Evolutionary conservation across 352 stramenopile genomes (phyloP).

Genomic region (Pythium guiyangense): DNA sequence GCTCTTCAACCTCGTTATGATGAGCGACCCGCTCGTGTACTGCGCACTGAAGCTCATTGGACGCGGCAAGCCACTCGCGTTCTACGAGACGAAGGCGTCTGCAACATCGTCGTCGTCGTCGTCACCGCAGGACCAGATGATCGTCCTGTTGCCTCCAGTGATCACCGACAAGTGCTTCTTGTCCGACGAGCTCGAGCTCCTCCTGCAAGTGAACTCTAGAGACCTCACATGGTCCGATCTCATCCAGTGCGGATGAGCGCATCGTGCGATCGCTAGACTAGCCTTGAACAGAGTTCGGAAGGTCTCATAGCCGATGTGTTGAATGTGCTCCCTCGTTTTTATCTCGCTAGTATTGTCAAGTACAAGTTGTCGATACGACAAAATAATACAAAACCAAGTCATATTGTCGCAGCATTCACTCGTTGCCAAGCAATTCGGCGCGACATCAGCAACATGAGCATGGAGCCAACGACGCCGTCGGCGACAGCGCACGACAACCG

Average conservation of each 20-base stretch:
- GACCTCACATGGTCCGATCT: conserved; percentile 3
- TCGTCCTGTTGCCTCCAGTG: background rate
- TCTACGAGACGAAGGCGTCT: background rate
- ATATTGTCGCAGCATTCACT: too few species aligned
- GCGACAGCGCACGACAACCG: too few species aligned
- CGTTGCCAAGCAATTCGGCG: too few species aligned
- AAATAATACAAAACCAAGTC: too few species aligned
- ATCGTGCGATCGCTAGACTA: too few species aligned
- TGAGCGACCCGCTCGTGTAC: conserved; percentile 39
- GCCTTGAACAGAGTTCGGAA: too few species aligned
- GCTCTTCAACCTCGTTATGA: conserved; percentile 33
- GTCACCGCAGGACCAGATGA: background rate
- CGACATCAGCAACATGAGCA: too few species aligned
- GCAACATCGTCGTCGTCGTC: background rate
- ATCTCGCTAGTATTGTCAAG: too few species aligned
- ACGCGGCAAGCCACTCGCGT: conserved; percentile 1
- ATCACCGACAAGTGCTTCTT: background rate
- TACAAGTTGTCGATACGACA: too few species aligned
- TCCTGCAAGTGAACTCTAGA: background rate
- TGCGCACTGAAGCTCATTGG: conserved; percentile 8
- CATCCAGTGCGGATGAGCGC: conserved; percentile 3
- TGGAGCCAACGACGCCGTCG: too few species aligned
- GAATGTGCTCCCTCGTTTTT: too few species aligned
- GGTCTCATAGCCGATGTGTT: too few species aligned
- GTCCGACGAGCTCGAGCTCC: background rate